Evolutionary conservation across 2,329 filamentous ascomycete genomes (phyloP), one percentile per base, ranked within the genome.

Genomic region (Fusarium algeriense): DNA sequence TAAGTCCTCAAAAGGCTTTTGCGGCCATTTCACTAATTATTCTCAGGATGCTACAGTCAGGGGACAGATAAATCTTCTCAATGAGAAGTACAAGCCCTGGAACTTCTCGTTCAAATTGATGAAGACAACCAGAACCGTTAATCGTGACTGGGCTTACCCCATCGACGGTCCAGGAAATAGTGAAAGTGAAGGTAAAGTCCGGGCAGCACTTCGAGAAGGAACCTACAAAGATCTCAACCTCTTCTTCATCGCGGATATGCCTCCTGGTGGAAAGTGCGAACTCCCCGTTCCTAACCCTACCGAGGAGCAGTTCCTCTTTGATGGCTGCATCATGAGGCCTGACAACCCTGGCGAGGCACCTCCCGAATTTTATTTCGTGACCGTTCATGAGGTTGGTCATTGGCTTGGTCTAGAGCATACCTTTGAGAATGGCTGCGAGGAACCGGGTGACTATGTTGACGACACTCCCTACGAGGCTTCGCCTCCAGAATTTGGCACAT

Each of bases 381-480:
- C 69, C 1, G 46, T 69, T 1, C 64, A 71, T 5, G 64, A 71
- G 23, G 69, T 71, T 4, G 59, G 68, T 0, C 64, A 71, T 28
- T 71, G 64, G 68, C 52, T 71, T 20, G 64, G 68, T 10, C 43
- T 71, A 12, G 59, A 69, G 0, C 68, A 71, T 46, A 71, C 69
- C 3, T 71, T 71, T 23, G 20, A 55, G 5, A 71, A 69, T 15
- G 59, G 68, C 2, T 71, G 64, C 1, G 38, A 71, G 3, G 60
- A 58, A 10, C 69, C 68, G 7, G 64, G 68, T 12, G 64, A 71
- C 7, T 63, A 53, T 3, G 59, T 71, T 2, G 64, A 69, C 2
- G 50, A 71, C 45, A 71, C 69, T 2, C 55, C 69, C 5, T 59
- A 67, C 11, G 64, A 71, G 23, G 45, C 17, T 7, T 26, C 15